Evolutionary conservation across 768 basidiomycete species (phyloP), one percentile per base, ranked within the genome.

Genomic region (Boletus huronensis): DNA sequence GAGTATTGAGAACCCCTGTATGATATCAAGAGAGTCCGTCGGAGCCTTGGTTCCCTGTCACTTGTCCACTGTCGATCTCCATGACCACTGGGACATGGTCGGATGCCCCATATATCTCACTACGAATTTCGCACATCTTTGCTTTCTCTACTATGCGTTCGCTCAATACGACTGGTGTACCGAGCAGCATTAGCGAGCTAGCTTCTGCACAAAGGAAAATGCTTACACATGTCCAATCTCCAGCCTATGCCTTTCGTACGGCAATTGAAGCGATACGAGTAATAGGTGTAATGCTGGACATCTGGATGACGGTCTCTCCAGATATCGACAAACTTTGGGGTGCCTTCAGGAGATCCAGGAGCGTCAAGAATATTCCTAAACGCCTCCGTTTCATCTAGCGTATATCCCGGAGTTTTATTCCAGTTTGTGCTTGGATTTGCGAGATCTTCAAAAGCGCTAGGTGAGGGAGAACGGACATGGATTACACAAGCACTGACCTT

Each of bases 401-500:
- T 94, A 66, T 91, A 90, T 0, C 92, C 92, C 2, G 92, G 75
- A 0, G 87, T 84, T 67, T 94, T 94, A 70, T 94, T 93, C 90
- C 90, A 93, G 64, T 93, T 92, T 46, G 75, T 60, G 52, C 85
- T 83, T 0, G 85, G 72, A 59, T 90, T 86, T 11, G 82, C 60
- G 17, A 92, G 78, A 66, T 92, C 89, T 89, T 58, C 14, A 45
- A 19, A 17, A 19, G 23, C 17, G 13, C 17, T 21, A 17, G 23
- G 32, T 58, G 36, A 57, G 40, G 11, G n/a, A 16, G 8, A 36
- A 35, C 1, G 6, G 16, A 23, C 14, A 29, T 5, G 41, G 26
- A 29, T 31, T 10, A n/a, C 25, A 46, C 43, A 48, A 47, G 39
- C 6, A 42, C 60, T 23, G 38, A 87, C 89, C 90, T 49, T 80